Conservation (phyloP, 768 basidiomycete species). For the Coprinopsis sp. region DNA sequence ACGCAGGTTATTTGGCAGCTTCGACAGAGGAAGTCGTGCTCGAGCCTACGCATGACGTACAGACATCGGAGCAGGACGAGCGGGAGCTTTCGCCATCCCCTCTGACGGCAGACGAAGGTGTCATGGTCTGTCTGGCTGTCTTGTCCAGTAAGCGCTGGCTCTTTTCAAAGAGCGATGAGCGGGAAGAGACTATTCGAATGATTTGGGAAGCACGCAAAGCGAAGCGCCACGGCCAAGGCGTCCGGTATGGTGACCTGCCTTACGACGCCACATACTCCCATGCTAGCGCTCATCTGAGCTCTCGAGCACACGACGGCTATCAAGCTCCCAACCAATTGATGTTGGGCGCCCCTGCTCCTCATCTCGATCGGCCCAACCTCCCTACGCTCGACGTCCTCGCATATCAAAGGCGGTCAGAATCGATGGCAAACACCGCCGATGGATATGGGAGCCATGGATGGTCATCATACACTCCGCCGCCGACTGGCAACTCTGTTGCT, state of each 20-base stretch:
- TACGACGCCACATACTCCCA: conserved; percentile 23
- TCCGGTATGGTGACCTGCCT: conserved; percentile 11
- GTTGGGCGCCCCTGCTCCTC: conserved; percentile 15
- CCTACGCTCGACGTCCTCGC: conserved; percentile 39
- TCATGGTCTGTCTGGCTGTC: conserved; percentile 62
- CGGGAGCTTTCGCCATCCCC: conserved; percentile 21
- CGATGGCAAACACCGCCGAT: conserved; percentile 50
- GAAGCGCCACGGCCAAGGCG: conserved; percentile 23
- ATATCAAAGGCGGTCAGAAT: conserved; percentile 40
- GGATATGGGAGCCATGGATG: conserved; percentile 47
- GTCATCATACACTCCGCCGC: conserved; percentile 61
- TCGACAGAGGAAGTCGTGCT: conserved; percentile 47
- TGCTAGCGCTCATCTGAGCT: conserved; percentile 11
- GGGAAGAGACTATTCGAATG: conserved; percentile 55
- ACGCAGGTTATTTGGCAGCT: conserved; percentile 74
- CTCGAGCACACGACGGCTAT: conserved; percentile 17
- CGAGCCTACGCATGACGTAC: conserved; percentile 29
- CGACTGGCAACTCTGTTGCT: conserved; percentile 48
- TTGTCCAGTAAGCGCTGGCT: conserved; percentile 83
- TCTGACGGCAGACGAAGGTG: conserved; percentile 39
- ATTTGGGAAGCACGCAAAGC: conserved; percentile 45
- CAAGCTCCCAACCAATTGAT: conserved; percentile 15
- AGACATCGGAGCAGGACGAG: conserved; percentile 29
- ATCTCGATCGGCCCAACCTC: conserved; percentile 39
- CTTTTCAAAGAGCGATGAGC: conserved; percentile 69